A percentile compares a stretch with the other conserved stretches of the same genome.
Conservation (phyloP, 1,139 yeast genomes). For the Zygoascus meyerae region DNA sequence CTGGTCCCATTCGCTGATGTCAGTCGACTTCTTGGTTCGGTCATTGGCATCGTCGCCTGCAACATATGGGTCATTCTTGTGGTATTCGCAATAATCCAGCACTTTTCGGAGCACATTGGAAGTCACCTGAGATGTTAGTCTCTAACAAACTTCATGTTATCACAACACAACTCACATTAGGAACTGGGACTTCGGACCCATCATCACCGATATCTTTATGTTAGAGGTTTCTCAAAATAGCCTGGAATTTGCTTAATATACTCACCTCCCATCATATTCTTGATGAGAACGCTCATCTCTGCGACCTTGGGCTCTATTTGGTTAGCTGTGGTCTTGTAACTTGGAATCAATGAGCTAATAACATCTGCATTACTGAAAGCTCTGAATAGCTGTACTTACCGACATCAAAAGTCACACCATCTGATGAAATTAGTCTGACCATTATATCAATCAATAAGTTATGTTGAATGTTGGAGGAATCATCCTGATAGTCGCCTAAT, state of each 20-base stretch:
- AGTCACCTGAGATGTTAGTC: slow-evolving; percentile 28
- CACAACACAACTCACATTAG: slow-evolving; percentile 57
- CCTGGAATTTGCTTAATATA: not conserved
- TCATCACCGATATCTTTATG: slow-evolving; percentile 45
- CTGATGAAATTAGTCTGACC: slow-evolving; percentile 37
- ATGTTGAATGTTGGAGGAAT: slow-evolving; percentile 5
- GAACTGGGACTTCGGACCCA: slow-evolving; percentile 84
- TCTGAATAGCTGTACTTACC: slow-evolving; percentile 25
- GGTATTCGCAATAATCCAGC: slow-evolving; percentile 96
- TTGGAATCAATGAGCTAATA: not conserved
- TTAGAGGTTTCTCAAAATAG: not conserved
- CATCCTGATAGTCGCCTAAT: not conserved
- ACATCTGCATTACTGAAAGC: not conserved
- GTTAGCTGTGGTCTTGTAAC: slow-evolving; percentile 2
- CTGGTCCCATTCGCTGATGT: slow-evolving; percentile 91
- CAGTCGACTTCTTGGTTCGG: slow-evolving; percentile 33
- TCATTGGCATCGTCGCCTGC: slow-evolving; percentile 72
- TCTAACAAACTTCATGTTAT: not conserved
- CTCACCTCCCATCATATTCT: slow-evolving; percentile 80
- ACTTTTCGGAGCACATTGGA: slow-evolving; percentile 79
- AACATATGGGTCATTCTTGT: slow-evolving; percentile 64
- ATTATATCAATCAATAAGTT: slow-evolving; percentile 15
- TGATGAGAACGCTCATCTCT: slow-evolving; percentile 80
- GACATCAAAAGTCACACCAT: slow-evolving; percentile 38
- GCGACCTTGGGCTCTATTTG: slow-evolving; percentile 76